phyloP scores from a whole-genome alignment of 2,329 filamentous ascomycete species.

The Corniculantispora saksenae region DNA sequence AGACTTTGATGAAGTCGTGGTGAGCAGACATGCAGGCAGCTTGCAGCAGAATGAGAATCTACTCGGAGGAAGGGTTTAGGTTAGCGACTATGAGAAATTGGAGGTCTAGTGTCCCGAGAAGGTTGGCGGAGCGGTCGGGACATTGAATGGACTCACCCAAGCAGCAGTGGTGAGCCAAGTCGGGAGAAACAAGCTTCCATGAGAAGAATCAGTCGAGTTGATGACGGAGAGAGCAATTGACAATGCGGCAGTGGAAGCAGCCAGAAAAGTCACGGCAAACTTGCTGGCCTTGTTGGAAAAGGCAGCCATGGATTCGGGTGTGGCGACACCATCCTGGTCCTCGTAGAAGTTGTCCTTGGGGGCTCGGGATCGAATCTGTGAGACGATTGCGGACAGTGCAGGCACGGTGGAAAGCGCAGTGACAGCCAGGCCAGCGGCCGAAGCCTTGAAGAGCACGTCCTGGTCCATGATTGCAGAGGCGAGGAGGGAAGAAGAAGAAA shows the following conservation, averaged over 20 bases:
- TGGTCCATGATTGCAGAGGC: slow-evolving; percentile 13
- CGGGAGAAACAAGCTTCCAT: slow-evolving; percentile 47
- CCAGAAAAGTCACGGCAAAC: slow-evolving; percentile 53
- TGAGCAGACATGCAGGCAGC: slow-evolving; percentile 49
- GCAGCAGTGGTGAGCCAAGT: slow-evolving; percentile 61
- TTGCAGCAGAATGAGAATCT: slow-evolving; percentile 57
- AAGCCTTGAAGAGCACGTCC: slow-evolving; percentile 23
- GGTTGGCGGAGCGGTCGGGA: neutral
- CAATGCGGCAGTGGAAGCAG: slow-evolving; percentile 52
- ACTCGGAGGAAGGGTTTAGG: neutral
- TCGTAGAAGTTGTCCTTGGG: slow-evolving; percentile 57
- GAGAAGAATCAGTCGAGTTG: slow-evolving; percentile 39
- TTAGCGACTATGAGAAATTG: neutral
- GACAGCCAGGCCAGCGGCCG: slow-evolving; percentile 36
- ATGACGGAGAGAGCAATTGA: slow-evolving; percentile 60
- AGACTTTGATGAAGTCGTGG: slow-evolving; percentile 53
- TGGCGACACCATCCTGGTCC: slow-evolving; percentile 70
- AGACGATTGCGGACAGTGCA: slow-evolving; percentile 34
- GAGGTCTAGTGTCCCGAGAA: neutral
- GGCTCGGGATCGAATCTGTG: slow-evolving; percentile 36
- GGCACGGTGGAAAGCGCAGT: slow-evolving; percentile 40
- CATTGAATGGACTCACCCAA: slow-evolving; percentile 58
- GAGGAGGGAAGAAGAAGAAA: neutral
- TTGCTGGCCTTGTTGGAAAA: slow-evolving; percentile 65
- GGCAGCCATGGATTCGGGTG: slow-evolving; percentile 59